Conservation (phyloP, 2,329 filamentous ascomycete species). For the Cercospora brassicicola region DNA sequence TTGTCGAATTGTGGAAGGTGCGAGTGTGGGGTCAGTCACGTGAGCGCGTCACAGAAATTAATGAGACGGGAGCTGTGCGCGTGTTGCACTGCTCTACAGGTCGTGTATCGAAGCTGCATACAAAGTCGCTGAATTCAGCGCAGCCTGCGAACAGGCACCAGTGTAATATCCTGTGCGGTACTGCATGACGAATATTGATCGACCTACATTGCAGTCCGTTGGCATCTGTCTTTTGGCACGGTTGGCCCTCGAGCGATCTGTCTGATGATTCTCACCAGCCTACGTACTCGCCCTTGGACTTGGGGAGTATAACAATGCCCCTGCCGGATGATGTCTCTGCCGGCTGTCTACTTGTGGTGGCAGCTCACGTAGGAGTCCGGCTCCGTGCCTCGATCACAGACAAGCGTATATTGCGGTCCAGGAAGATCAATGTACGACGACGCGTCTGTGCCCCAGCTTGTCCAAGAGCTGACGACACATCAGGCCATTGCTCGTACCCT, state of each 20-base stretch:
- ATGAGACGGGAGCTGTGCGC: neutral
- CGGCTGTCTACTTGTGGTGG: neutral
- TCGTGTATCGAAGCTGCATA: neutral
- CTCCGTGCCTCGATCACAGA: neutral
- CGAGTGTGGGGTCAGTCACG: constrained; percentile 7
- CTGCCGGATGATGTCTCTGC: neutral
- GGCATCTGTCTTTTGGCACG: neutral
- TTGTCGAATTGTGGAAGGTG: constrained; percentile 10
- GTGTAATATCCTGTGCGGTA: neutral
- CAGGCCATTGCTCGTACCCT: neutral
- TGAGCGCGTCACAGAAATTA: neutral
- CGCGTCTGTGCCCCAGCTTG: neutral
- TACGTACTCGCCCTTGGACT: neutral
- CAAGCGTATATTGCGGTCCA: neutral
- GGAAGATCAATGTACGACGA: neutral
- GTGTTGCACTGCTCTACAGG: neutral
- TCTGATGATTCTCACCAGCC: neutral
- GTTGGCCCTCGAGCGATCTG: neutral
- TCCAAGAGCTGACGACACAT: neutral
- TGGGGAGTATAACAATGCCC: neutral
- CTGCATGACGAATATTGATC: neutral
- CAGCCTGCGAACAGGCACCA: neutral
- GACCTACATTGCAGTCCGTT: neutral
- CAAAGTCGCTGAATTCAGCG: neutral
- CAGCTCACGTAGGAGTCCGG: neutral